Evolutionary conservation across 1,284 basidiomycete genomes (phyloP).

Genomic region (Sanghuangporus weigelae): DNA sequence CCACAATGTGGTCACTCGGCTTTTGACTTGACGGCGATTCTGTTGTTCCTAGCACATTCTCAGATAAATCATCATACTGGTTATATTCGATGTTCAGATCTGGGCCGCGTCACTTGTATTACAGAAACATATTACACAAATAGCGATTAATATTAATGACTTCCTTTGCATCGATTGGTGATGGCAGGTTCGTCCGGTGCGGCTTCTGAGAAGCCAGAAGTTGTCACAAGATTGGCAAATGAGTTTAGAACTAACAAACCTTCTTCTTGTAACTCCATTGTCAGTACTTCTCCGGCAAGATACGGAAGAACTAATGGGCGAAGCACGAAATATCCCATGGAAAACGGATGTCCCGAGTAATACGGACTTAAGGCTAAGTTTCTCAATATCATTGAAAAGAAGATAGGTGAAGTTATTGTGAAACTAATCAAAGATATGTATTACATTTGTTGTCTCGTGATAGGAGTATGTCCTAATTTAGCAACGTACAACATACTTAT

Average conservation of each 20-base stretch:
- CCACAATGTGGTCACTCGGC: conserved; percentile 5
- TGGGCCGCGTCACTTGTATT: too few species aligned
- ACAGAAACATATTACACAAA: too few species aligned
- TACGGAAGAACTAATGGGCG: neutral
- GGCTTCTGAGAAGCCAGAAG: neutral
- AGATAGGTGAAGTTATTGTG: too few species aligned
- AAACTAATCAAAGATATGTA: too few species aligned
- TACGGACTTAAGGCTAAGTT: too few species aligned
- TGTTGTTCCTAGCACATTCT: neutral
- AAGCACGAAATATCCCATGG: neutral
- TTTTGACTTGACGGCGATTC: neutral
- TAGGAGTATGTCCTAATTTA: neutral
- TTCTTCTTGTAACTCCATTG: neutral
- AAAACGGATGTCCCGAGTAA: too few species aligned
- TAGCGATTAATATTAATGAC: too few species aligned
- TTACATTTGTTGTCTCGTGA: too few species aligned
- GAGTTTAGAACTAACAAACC: neutral
- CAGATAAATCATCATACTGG: too few species aligned
- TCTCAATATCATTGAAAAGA: too few species aligned
- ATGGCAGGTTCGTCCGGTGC: neutral
- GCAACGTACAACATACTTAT: neutral
- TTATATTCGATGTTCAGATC: too few species aligned
- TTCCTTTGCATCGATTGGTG: neutral
- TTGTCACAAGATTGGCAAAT: neutral
- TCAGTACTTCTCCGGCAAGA: neutral